These are phyloP conservation scores for Microsporum audouinii DNA, from an alignment of 2,329 filamentous ascomycete species.

Conservation along the genomic window DNA sequence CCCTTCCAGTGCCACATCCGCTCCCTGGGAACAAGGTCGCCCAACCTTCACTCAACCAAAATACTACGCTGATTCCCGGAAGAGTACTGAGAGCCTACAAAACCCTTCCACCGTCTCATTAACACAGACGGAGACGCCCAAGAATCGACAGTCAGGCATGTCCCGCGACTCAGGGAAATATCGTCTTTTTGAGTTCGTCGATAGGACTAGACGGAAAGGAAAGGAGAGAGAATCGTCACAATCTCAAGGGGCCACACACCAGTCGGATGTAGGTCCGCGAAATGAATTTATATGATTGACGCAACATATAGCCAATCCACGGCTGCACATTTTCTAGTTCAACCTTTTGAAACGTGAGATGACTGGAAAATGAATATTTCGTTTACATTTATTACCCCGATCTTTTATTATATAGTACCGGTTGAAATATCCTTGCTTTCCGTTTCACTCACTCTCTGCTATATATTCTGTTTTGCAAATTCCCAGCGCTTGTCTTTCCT, in stretches of 20 bases:
- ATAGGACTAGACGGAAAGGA: constrained; percentile 11
- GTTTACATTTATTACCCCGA: background rate
- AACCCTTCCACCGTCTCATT: constrained; percentile 38
- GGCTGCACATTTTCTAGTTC: background rate
- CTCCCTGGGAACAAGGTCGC: constrained; percentile 33
- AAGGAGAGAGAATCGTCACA: constrained; percentile 12
- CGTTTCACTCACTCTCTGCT: background rate
- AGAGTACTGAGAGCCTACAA: constrained; percentile 35
- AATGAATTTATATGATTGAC: constrained; percentile 14
- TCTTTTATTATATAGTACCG: background rate
- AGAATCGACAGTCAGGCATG: constrained; percentile 28
- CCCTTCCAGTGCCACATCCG: constrained; percentile 34
- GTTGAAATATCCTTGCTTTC: background rate
- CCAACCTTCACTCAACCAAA: constrained; percentile 32
- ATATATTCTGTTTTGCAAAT: background rate
- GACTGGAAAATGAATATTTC: background rate
- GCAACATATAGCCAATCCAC: background rate
- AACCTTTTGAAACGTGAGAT: background rate
- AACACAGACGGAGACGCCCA: constrained; percentile 29
- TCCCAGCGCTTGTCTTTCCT: background rate
- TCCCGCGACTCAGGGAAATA: constrained; percentile 33
- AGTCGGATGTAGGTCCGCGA: constrained; percentile 11
- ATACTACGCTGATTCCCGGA: constrained; percentile 32
- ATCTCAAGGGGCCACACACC: background rate
- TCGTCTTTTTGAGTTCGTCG: constrained; percentile 34